These are phyloP conservation scores for Leptodermis oblonga DNA, from an alignment of 257 asterid genomes.

Conservation along the genomic window DNA sequence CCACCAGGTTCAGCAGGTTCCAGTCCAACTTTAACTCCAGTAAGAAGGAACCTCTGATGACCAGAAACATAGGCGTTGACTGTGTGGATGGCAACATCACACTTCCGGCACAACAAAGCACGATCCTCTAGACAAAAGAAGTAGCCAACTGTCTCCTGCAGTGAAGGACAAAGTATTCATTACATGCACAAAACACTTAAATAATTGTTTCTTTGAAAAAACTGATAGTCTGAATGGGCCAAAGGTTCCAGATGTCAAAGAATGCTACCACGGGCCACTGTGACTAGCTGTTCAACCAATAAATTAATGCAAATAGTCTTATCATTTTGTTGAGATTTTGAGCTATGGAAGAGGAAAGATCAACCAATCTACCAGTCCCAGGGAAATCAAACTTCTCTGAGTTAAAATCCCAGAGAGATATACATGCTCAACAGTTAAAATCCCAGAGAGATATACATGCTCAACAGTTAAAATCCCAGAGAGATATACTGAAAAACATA, in stretches of 20 bases:
- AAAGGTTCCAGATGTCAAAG: not conserved
- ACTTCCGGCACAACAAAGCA: constrained; percentile 81
- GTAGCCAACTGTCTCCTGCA: constrained; percentile 83
- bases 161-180: constrained; percentile 1
- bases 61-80: constrained; percentile 58
- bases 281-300: not conserved
- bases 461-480: not conserved
- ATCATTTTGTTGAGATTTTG: not conserved
- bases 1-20: constrained; percentile 53
- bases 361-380: not conserved
- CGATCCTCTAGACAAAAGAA: constrained; percentile 97
- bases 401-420: too few relatives aligned
- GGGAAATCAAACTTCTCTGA: not conserved
- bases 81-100: constrained; percentile 76
- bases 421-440: not conserved
- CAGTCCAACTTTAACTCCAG: constrained; percentile 86
- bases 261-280: not conserved
- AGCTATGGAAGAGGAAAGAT: not conserved
- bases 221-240: not conserved
- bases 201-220: not conserved
- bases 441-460: not conserved
- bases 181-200: not conserved
- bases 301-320: not conserved
- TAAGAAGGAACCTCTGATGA: constrained; percentile 80
- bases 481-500: too few relatives aligned